These are phyloP conservation scores for Cyberlindnera mrakii DNA, from an alignment of 805 yeast species.

Conservation along the genomic window DNA sequence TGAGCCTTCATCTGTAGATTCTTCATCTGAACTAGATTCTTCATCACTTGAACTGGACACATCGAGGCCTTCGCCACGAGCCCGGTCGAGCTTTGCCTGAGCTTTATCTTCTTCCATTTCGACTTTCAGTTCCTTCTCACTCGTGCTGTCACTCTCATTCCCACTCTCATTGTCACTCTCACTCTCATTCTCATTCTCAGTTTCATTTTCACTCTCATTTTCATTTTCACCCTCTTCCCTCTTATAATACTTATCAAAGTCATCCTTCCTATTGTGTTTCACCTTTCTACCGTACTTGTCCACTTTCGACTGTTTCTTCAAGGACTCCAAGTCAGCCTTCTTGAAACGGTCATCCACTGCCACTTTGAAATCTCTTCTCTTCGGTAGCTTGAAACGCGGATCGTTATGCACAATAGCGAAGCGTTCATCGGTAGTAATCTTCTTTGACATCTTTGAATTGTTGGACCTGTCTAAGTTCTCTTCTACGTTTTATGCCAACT, in stretches of 20 bases:
- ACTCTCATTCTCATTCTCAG: neutral
- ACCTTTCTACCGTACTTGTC: constrained; percentile 86
- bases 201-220: neutral
- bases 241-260: constrained; percentile 4
- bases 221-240: neutral
- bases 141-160: too few species aligned
- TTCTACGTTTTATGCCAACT: neutral
- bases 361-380: constrained; percentile 60
- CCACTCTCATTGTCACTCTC: too few species aligned
- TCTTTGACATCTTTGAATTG: neutral
- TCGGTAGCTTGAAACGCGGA: constrained; percentile 81
- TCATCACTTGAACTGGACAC: constrained; percentile 35
- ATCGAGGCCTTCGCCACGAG: constrained; percentile 59
- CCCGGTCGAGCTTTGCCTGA: constrained; percentile 39
- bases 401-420: constrained; percentile 76
- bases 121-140: constrained; percentile 10
- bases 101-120: constrained; percentile 19
- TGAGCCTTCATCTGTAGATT: constrained; percentile 31
- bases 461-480: too few species aligned
- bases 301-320: constrained; percentile 49
- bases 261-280: constrained; percentile 38
- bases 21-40: constrained; percentile 20
- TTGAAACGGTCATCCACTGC: constrained; percentile 84
- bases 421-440: constrained; percentile 58
- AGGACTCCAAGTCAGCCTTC: constrained; percentile 52